A percentile compares a stretch with the other conserved stretches of the same genome.
phyloP scores from a whole-genome alignment of 306 rosid species.

The Fragaria nilgerrensis region DNA sequence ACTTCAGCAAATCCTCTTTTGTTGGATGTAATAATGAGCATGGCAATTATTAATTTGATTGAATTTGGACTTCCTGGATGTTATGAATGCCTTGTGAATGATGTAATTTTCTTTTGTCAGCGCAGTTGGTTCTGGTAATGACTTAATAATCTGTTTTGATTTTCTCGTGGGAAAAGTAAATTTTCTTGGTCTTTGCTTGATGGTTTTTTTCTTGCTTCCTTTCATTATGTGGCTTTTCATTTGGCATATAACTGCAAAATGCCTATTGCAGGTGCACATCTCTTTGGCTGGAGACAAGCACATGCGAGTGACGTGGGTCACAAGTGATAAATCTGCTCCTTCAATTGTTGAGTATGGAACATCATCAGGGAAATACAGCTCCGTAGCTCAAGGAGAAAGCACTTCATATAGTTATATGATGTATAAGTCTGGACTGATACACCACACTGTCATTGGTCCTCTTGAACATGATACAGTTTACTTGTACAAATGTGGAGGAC shows the following conservation, averaged over 20 bases:
- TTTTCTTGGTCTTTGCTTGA: not conserved
- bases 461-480: conserved; percentile 60
- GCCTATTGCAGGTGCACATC: conserved; percentile 69
- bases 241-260: conserved; percentile 21
- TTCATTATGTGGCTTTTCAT: not conserved
- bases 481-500: conserved; percentile 77
- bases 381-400: conserved; percentile 64
- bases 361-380: conserved; percentile 50
- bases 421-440: conserved; percentile 83
- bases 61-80: not conserved
- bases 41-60: not conserved
- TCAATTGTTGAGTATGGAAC: conserved; percentile 82
- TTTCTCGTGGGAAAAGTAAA: not conserved
- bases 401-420: conserved; percentile 65
- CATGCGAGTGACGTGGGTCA: conserved; percentile 78
- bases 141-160: not conserved
- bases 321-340: conserved; percentile 58
- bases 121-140: not conserved
- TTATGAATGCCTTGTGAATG: not conserved
- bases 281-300: conserved; percentile 82
- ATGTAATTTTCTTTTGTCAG: not conserved
- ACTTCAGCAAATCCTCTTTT: not conserved
- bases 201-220: not conserved
- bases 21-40: not conserved
- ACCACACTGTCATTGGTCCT: conserved; percentile 88